These are phyloP conservation scores for Panus rudis DNA, from an alignment of 768 basidiomycete species.

Conservation along the genomic window DNA sequence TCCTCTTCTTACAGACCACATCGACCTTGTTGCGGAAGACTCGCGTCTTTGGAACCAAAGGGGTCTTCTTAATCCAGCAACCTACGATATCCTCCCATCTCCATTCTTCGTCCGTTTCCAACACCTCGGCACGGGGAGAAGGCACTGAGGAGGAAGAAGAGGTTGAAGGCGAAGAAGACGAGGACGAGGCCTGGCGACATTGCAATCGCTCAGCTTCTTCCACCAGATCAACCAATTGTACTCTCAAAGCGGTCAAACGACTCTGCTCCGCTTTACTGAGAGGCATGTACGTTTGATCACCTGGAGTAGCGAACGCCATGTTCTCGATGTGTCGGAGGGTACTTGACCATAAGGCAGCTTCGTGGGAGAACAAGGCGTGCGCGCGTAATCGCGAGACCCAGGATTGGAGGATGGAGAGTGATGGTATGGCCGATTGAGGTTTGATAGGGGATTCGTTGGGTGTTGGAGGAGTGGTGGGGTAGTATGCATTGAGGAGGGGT, in stretches of 20 bases:
- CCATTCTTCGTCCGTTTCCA: constrained; percentile 28
- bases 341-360: constrained; percentile 48
- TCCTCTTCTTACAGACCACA: too few species aligned
- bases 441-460: too few species aligned
- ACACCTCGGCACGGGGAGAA: too few species aligned
- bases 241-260: constrained; percentile 30
- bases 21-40: too few species aligned
- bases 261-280: constrained; percentile 15
- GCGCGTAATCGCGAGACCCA: constrained; percentile 26
- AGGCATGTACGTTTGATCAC: constrained; percentile 7
- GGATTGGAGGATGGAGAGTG: constrained; percentile 18
- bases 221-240: constrained; percentile 35
- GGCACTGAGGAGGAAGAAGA: too few species aligned
- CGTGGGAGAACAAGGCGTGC: constrained; percentile 32
- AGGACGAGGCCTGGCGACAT: constrained; percentile 4
- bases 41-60: too few species aligned
- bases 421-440: constrained; percentile 13
- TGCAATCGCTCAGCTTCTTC: constrained; percentile 48
- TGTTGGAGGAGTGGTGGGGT: too few species aligned
- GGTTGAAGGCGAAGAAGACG: constrained; percentile 16
- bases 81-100: constrained; percentile 42
- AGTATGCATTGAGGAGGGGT: too few species aligned
- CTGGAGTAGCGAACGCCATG: constrained; percentile 17
- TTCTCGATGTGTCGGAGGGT: constrained; percentile 40
- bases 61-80: constrained; percentile 37